These are phyloP conservation scores for Chaetothyriales sp. DNA, from an alignment of 2,329 filamentous ascomycete genomes.

Conservation along the genomic window DNA sequence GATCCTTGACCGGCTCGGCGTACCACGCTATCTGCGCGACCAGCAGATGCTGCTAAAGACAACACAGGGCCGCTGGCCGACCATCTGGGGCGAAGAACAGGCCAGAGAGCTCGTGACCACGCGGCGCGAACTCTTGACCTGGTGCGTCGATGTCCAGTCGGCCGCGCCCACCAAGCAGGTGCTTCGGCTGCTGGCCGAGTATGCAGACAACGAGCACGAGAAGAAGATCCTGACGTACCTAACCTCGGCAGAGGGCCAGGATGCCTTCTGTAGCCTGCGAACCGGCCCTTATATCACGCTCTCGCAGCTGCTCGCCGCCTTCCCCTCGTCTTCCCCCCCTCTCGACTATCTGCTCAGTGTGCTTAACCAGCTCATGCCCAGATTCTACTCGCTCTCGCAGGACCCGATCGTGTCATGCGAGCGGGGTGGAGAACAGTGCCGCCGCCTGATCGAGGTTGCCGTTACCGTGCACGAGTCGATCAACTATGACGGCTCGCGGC, in stretches of 20 bases:
- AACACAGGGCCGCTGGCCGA: slow-evolving; percentile 75
- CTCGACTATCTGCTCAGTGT: slow-evolving; percentile 66
- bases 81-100: slow-evolving; percentile 89
- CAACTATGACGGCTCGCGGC: slow-evolving; percentile 57
- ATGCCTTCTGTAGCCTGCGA: slow-evolving; percentile 82
- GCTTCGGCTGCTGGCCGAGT: slow-evolving; percentile 70
- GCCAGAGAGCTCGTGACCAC: slow-evolving; percentile 78
- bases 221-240: slow-evolving; percentile 78
- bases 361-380: slow-evolving; percentile 81
- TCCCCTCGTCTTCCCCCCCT: slow-evolving; percentile 80
- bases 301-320: slow-evolving; percentile 73
- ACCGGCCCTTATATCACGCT: slow-evolving; percentile 77
- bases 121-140: slow-evolving; percentile 77
- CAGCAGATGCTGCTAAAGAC: slow-evolving; percentile 71
- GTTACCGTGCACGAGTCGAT: slow-evolving; percentile 81
- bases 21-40: slow-evolving; percentile 70
- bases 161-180: slow-evolving; percentile 80
- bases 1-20: slow-evolving; percentile 63
- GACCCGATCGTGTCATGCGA: slow-evolving; percentile 71
- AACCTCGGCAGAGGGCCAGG: slow-evolving; percentile 78
- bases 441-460: slow-evolving; percentile 84
- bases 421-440: slow-evolving; percentile 52
- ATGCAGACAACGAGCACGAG: slow-evolving; percentile 65
- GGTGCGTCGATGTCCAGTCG: slow-evolving; percentile 89
- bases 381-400: slow-evolving; percentile 95